Evolutionary conservation across 2,329 filamentous ascomycete species (phyloP).

Genomic region (Colletotrichum simmondsii): DNA sequence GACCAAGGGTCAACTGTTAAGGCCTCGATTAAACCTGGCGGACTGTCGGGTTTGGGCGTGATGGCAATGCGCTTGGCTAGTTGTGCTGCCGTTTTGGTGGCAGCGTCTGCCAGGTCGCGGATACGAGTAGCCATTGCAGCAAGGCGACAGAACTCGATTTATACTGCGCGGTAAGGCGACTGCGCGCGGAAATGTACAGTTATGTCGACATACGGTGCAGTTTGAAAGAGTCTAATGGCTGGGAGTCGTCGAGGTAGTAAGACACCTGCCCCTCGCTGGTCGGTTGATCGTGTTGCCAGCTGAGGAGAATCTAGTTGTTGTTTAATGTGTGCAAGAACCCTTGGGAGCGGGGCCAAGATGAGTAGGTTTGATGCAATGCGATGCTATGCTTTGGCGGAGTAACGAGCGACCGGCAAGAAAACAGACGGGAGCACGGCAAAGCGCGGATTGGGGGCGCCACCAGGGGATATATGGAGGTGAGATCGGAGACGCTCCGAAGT

Average conservation of each 20-base stretch:
- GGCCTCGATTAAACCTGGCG: slow-evolving; percentile 70
- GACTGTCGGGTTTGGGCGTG: slow-evolving; percentile 68
- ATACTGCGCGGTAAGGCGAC: slow-evolving; percentile 37
- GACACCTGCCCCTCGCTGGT: not conserved
- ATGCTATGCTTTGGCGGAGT: slow-evolving; percentile 15
- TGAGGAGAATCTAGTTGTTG: not conserved
- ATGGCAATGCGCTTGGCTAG: slow-evolving; percentile 69
- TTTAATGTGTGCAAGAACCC: slow-evolving; percentile 37
- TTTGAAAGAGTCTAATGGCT: not conserved
- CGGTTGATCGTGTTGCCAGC: not conserved
- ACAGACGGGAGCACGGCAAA: not conserved
- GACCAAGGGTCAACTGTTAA: slow-evolving; percentile 81
- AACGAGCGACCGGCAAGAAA: slow-evolving; percentile 34
- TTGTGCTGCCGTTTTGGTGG: slow-evolving; percentile 46
- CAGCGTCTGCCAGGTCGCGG: slow-evolving; percentile 45
- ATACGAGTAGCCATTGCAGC: slow-evolving; percentile 53
- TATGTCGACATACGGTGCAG: slow-evolving; percentile 41
- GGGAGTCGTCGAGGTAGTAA: not conserved
- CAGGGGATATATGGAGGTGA: slow-evolving; percentile 38
- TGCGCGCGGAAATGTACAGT: slow-evolving; percentile 38
- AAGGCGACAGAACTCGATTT: slow-evolving; percentile 35
- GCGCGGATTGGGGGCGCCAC: slow-evolving; percentile 15
- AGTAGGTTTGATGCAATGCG: not conserved
- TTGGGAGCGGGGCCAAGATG: slow-evolving; percentile 30
- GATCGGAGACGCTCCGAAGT: slow-evolving; percentile 26